Base-by-base conservation (phyloP, 1,139 yeast genomes). In the Debaryomyces singareniensis region DNA sequence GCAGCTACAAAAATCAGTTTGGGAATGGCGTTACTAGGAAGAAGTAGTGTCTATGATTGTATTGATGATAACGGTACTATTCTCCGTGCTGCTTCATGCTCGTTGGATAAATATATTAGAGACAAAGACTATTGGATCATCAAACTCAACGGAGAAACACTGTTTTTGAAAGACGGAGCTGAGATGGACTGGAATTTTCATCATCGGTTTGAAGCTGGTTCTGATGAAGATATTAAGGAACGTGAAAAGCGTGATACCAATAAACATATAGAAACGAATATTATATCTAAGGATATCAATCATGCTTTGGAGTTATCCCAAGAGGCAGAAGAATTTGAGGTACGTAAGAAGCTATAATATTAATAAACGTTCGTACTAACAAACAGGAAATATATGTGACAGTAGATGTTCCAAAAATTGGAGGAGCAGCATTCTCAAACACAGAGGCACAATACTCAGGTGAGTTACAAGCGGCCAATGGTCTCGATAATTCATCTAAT, bases 101-200 rank as follows among this genome's bases (percentile, higher is more conserved):
- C 59, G 30, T 49, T 49, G 29, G 78, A 74, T 42, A 52, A 43
- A 49, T 63, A 42, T 51, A 50, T 15, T 30, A 37, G 42, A n/a
- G 30, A 30, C 2, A 50, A 45, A 3, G 50, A 55, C 5, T 49
- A 51, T 26, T 85, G 94, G 89, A 46, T 45, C 6, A 51, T 75
- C 29, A 64, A 61, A 14, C 62, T 70, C 68, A 80, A 79, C 47
- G 95, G 95, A 13, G 71, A 75, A 39, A 71, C 84, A 15, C 76
- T 70, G 28, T 83, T 76, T 43, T 61, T 85, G 39, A 52, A 68
- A 2, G 55, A 69, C 5, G 95, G 95, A n/a, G 95, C 85, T 52
- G 95, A 84, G 54, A 83, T 86, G 91, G 82, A 82, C 49, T 85
- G 95, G 95, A 73, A 78, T 41, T 85, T 85, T 59, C 75, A 73